Base-by-base conservation (phyloP, 352 stramenopile genomes). In the Globisporangium sylvaticum region DNA sequence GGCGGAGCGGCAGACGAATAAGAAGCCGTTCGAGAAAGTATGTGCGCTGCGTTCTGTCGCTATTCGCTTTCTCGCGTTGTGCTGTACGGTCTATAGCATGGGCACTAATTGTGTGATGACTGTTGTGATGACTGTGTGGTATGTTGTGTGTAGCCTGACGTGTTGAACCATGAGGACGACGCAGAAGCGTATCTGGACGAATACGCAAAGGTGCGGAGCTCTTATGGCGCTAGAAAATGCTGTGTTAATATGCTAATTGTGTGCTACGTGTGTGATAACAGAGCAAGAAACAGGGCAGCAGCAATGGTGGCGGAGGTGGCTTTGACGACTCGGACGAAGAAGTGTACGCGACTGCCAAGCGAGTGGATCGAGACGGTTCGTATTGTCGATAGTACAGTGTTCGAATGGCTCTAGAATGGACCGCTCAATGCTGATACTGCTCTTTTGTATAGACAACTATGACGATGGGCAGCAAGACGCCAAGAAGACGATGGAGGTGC, bases 401-500 rank as follows among this genome's bases (percentile, higher is more conserved):
- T 46, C 7, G 39, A 9, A 9, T n/a, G 39, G 39, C 39, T 46
- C 39, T 46, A 46, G 39, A 42, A 42, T 18, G 39, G 15, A 46
- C 4, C 4, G 8, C 39, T 20, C 4, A n/a, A 46, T n/a, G 39
- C 39, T 46, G 15, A n/a, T 24, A 37, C 27, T 18, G 7, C 15
- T 1, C 37, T 24, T 6, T 22, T 24, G 2, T 24, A 1, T 25
- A 66, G 62, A 66, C n/a, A 64, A 77, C 27, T 58, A 67, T 29
- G 65, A 61, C 10, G 67, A 80, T 1, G 56, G 57, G n/a, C 56
- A 75, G 5, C 74, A 83, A 42, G 73, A 78, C 54, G 48, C 55
- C 20, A 89, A 89, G 61, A 83, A 85, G 67, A 69, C 73, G 10
- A 95, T 97, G 68, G 86, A 96, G 66, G 81, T 80, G 31, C 73